phyloP scores from a whole-genome alignment of 805 yeast genomes.

The Hanseniaspora hatyaiensis region DNA sequence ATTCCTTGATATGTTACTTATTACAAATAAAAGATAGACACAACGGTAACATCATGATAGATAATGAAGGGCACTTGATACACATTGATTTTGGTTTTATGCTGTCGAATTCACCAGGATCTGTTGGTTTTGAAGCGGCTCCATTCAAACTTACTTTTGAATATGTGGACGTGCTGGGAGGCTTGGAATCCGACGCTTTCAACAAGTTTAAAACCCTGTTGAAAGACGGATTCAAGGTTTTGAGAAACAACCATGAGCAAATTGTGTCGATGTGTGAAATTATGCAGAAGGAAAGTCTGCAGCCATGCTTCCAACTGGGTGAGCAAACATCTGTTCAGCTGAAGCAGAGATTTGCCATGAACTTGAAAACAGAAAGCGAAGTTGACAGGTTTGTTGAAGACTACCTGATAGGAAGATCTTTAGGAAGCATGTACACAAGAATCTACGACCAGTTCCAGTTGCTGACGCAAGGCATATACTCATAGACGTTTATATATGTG shows the following conservation, averaged over 20 bases:
- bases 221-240: conserved; percentile 59
- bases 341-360: conserved; percentile 70
- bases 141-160: conserved; percentile 89
- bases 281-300: conserved; percentile 81
- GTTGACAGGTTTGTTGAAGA: conserved; percentile 69
- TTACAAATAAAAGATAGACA: conserved; percentile 93
- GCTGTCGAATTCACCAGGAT: conserved; percentile 89
- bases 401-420: conserved; percentile 62
- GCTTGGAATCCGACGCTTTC: conserved; percentile 51
- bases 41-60: conserved; percentile 95
- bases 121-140: conserved; percentile 94
- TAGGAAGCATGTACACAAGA: conserved; percentile 81
- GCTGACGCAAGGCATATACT: conserved; percentile 88
- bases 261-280: conserved; percentile 75
- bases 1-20: conserved; percentile 79
- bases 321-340: conserved; percentile 68
- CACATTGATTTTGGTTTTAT: conserved; percentile 93
- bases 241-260: conserved; percentile 63
- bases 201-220: conserved; percentile 48
- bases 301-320: conserved; percentile 89
- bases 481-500: conserved; percentile 25
- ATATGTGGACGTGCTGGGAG: conserved; percentile 81
- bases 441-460: conserved; percentile 91
- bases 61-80: conserved; percentile 86
- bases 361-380: conserved; percentile 55